These are phyloP conservation scores for Fusarium secorum DNA, from an alignment of 2,329 filamentous ascomycete genomes.

Conservation along the genomic window DNA sequence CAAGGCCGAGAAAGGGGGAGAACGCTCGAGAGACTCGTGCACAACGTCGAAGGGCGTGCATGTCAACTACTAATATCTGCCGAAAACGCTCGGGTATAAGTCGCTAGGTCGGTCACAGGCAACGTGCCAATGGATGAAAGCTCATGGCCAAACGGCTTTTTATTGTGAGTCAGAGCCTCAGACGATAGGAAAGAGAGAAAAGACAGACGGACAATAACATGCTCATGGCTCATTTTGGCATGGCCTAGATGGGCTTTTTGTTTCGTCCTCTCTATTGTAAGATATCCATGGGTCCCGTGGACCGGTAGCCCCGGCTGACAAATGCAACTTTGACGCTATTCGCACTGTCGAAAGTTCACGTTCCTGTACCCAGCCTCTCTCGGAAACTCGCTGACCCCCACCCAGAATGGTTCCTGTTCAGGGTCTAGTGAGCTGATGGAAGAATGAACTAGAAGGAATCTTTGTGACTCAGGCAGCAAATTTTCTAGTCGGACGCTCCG, in stretches of 20 bases:
- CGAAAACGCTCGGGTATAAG: conserved; percentile 13
- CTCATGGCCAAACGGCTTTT: neutral
- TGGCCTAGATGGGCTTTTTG: conserved; percentile 21
- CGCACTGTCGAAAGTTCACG: conserved; percentile 26
- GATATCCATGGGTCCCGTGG: conserved; percentile 8
- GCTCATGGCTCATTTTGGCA: conserved; percentile 20
- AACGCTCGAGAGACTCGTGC: conserved; percentile 21
- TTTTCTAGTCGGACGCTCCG: conserved; percentile 2
- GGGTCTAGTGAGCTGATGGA: conserved; percentile 14
- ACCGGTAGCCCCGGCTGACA: conserved; percentile 38
- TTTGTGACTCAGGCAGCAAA: conserved; percentile 51
- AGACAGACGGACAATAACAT: neutral
- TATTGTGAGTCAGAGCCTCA: conserved; percentile 19
- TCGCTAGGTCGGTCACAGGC: conserved; percentile 3
- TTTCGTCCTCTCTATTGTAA: conserved; percentile 27
- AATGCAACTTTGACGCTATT: conserved; percentile 32
- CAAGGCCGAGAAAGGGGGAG: neutral
- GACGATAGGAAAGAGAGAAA: neutral
- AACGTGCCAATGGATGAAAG: neutral
- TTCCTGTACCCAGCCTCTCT: conserved; percentile 13
- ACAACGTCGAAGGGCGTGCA: conserved; percentile 33
- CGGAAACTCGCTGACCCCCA: conserved; percentile 20
- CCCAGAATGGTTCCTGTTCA: conserved; percentile 8
- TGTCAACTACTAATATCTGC: conserved; percentile 38
- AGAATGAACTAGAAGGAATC: conserved; percentile 44